phyloP scores from a whole-genome alignment of 2,329 filamentous ascomycete species.

The Nemania sp. region DNA sequence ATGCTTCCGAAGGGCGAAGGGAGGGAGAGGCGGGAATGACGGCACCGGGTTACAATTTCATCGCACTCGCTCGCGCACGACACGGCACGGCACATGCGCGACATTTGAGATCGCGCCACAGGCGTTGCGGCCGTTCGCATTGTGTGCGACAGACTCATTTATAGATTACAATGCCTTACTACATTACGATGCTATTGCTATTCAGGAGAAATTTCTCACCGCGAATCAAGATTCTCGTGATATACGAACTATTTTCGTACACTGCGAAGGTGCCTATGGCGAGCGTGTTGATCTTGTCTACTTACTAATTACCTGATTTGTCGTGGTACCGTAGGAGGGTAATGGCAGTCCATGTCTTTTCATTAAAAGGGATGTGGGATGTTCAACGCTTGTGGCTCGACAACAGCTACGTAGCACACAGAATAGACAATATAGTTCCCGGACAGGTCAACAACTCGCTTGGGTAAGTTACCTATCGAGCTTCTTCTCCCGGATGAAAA shows the following conservation, averaged over 20 bases:
- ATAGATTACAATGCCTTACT: slow-evolving; percentile 16
- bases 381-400: too few species aligned
- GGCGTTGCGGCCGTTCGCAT: not conserved
- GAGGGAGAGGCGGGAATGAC: not conserved
- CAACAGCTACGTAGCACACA: not conserved
- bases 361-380: not conserved
- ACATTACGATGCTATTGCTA: too few species aligned
- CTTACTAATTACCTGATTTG: not conserved
- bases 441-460: too few species aligned
- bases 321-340: not conserved
- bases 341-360: not conserved
- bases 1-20: not conserved
- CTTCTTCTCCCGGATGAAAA: slow-evolving; percentile 63
- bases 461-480: slow-evolving; percentile 43
- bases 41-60: slow-evolving; percentile 3
- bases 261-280: not conserved
- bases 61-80: slow-evolving; percentile 4
- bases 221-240: not conserved
- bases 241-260: not conserved
- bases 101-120: not conserved
- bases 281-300: not conserved
- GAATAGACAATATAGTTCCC: not conserved
- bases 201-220: not conserved
- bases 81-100: slow-evolving; percentile 5
- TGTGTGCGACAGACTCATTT: not conserved